A percentile compares a stretch with the other conserved stretches of the same genome.
phyloP scores from a whole-genome alignment of 192 early-diverging fungal genomes.

The Backusella australiensis region DNA sequence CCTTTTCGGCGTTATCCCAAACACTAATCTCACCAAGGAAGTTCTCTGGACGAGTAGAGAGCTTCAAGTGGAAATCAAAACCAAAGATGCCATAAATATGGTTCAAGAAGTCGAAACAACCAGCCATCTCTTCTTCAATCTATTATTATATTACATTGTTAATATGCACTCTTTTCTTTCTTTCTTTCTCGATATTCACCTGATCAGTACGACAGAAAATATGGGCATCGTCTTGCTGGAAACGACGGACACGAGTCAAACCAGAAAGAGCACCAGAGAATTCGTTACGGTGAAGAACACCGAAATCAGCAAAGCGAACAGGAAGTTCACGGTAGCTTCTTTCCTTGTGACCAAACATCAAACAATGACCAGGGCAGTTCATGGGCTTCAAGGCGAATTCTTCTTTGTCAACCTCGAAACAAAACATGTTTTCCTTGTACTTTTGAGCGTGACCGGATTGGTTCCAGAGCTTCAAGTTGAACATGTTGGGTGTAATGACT shows the following conservation, averaged over 20 bases:
- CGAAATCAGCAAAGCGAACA: slow-evolving; percentile 95
- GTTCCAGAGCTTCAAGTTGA: slow-evolving; percentile 97
- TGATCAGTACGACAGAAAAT: slow-evolving; percentile 94
- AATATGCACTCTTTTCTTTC: not conserved
- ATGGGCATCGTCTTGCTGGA: slow-evolving; percentile 99
- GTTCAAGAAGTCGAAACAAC: slow-evolving; percentile 84
- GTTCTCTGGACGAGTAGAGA: slow-evolving; percentile 97
- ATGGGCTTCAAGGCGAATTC: slow-evolving; percentile 98
- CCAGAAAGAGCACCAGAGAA: slow-evolving; percentile 92
- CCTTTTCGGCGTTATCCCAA: slow-evolving; percentile 92
- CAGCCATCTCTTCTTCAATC: slow-evolving; percentile 80
- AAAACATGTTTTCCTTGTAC: slow-evolving; percentile 98
- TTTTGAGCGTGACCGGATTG: slow-evolving; percentile 94
- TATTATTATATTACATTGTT: slow-evolving; percentile 15
- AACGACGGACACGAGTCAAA: slow-evolving; percentile 94
- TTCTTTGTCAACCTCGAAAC: slow-evolving; percentile 94
- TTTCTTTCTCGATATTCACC: slow-evolving; percentile 26
- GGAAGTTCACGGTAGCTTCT: slow-evolving; percentile 96
- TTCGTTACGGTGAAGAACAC: slow-evolving; percentile 94
- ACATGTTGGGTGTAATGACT: slow-evolving; percentile 98
- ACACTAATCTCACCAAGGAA: slow-evolving; percentile 86
- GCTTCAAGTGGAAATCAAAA: slow-evolving; percentile 85
- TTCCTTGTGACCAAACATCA: slow-evolving; percentile 93
- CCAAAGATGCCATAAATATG: slow-evolving; percentile 94
- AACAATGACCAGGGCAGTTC: slow-evolving; percentile 98